Evolutionary conservation across 371 early-diverging fungal genomes (phyloP).

Genomic region (Syncephalastrum contaminatum): DNA sequence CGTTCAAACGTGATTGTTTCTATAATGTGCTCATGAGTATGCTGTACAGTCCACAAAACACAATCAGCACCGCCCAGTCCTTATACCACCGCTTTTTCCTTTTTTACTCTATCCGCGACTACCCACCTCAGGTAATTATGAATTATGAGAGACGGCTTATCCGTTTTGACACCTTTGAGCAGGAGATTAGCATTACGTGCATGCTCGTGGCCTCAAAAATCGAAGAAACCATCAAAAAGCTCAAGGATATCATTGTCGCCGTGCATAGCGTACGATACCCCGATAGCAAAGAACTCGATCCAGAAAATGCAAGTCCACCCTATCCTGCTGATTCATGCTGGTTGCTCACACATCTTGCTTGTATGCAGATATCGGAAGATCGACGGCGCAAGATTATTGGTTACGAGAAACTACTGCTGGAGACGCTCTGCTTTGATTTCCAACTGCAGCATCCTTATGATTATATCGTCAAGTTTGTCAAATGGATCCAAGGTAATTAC

Average conservation of each 20-base stretch:
- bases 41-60: slow-evolving; percentile 63
- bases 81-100: slow-evolving; percentile 71
- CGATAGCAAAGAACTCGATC: slow-evolving; percentile 55
- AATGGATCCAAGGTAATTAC: slow-evolving; percentile 45
- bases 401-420: slow-evolving; percentile 60
- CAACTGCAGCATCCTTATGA: slow-evolving; percentile 61
- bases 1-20: slow-evolving; percentile 4
- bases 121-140: slow-evolving; percentile 32
- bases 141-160: no score
- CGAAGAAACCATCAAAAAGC: slow-evolving; percentile 75
- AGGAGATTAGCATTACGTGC: slow-evolving; percentile 65
- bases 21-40: neutral
- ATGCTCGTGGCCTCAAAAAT: slow-evolving; percentile 77
- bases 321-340: neutral
- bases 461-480: slow-evolving; percentile 63
- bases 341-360: neutral
- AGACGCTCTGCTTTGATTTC: slow-evolving; percentile 66
- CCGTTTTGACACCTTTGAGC: neutral
- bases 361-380: slow-evolving; percentile 48
- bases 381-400: slow-evolving; percentile 53
- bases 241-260: slow-evolving; percentile 71
- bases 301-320: slow-evolving; percentile 24
- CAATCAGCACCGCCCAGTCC: slow-evolving; percentile 72
- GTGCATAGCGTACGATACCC: slow-evolving; percentile 60
- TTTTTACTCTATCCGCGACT: slow-evolving; percentile 56